phyloP scores from a whole-genome alignment of 140 eudicot genomes.

The Anethum foeniculum region DNA sequence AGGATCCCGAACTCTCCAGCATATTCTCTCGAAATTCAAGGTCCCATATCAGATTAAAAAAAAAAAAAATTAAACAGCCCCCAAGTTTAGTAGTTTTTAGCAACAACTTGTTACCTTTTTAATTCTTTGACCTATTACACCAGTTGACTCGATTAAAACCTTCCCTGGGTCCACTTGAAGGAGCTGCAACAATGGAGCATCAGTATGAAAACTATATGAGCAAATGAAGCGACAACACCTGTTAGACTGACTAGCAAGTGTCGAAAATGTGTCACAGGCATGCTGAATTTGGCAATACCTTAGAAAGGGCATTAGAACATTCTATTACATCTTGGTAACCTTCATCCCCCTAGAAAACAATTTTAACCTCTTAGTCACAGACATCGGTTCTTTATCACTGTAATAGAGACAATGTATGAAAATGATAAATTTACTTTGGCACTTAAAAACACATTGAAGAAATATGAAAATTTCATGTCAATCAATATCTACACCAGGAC shows the following conservation, averaged over 20 bases:
- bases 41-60: neutral
- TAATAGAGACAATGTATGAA: neutral
- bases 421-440: neutral
- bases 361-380: slow-evolving; percentile 21
- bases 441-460: neutral
- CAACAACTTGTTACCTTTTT: slow-evolving; percentile 53
- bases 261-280: neutral
- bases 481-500: neutral
- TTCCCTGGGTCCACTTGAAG: slow-evolving; percentile 65
- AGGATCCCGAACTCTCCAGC: neutral
- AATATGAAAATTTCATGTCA: neutral
- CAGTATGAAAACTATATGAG: slow-evolving; percentile 1
- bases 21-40: neutral
- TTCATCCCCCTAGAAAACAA: slow-evolving; percentile 73
- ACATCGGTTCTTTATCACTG: neutral
- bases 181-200: slow-evolving; percentile 34
- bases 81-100: neutral
- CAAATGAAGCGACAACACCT: neutral
- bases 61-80: neutral
- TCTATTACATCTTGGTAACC: slow-evolving; percentile 93
- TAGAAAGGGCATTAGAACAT: slow-evolving; percentile 68
- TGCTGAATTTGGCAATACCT: slow-evolving; percentile 36
- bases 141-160: slow-evolving; percentile 90
- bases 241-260: neutral
- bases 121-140: slow-evolving; percentile 92